These are phyloP conservation scores for Aquilaria yunnanensis DNA, from an alignment of 345 rosid species.

Conservation along the genomic window DNA sequence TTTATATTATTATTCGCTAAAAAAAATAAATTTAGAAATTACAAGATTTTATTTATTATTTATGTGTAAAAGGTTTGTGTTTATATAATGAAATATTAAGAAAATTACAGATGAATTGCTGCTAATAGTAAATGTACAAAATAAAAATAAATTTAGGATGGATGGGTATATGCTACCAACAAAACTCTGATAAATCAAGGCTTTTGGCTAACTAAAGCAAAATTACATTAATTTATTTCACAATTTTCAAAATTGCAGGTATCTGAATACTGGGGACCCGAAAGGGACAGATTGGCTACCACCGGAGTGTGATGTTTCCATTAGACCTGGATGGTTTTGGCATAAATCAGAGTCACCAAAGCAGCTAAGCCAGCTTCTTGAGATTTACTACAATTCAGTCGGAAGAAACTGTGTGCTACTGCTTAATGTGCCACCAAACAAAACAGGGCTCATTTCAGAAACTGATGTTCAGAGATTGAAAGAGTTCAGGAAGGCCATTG, in stretches of 20 bases:
- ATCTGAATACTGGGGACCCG: slow-evolving; percentile 53
- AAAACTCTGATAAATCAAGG: no score
- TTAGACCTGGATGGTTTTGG: slow-evolving; percentile 70
- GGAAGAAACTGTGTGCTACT: slow-evolving; percentile 59
- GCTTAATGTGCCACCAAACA: slow-evolving; percentile 63
- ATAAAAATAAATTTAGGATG: background rate
- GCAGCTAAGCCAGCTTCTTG: slow-evolving; percentile 36
- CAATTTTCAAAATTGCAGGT: slow-evolving; percentile 28
- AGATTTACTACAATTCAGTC: slow-evolving; percentile 63
- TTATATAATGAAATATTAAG: no score
- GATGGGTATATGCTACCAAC: background rate
- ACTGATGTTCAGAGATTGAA: slow-evolving; percentile 33
- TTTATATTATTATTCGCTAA: no score
- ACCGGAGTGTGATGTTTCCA: slow-evolving; percentile 67
- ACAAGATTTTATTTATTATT: no score
- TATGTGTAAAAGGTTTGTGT: no score
- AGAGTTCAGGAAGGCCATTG: slow-evolving; percentile 38
- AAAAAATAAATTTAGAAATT: no score
- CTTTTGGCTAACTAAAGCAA: no score
- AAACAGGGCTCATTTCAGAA: slow-evolving; percentile 56
- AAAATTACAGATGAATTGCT: no score
- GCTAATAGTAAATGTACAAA: no score
- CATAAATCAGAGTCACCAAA: slow-evolving; percentile 54
- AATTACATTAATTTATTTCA: background rate
- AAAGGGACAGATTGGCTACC: slow-evolving; percentile 59